Conservation (phyloP, 345 rosid species). For the Noccaea bulbosa region DNA sequence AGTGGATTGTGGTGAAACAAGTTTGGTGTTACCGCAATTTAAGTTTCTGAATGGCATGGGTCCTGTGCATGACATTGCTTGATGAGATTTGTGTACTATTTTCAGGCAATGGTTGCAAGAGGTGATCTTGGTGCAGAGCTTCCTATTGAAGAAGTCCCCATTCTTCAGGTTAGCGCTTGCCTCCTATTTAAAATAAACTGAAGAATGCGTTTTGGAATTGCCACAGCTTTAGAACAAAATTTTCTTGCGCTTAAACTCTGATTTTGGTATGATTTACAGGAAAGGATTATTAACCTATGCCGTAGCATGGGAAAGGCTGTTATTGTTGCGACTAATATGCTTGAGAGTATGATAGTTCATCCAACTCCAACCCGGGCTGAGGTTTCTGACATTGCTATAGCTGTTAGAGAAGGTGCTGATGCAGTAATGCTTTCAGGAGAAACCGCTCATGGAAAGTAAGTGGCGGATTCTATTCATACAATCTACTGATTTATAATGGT, state of each 20-base stretch:
- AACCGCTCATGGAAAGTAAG: slow-evolving; percentile 99
- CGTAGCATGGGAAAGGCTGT: slow-evolving; percentile 99
- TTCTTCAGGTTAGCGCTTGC: slow-evolving; percentile 72
- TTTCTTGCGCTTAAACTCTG: slow-evolving; percentile 19
- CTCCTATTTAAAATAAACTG: slow-evolving; percentile 26
- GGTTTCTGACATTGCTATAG: slow-evolving; percentile 98
- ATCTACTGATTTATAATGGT: background rate
- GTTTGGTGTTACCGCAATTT: background rate
- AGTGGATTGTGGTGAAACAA: background rate
- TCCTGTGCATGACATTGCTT: slow-evolving; percentile 19
- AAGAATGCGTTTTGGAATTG: slow-evolving; percentile 19
- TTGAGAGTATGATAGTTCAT: slow-evolving; percentile 99
- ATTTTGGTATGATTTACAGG: slow-evolving; percentile 53
- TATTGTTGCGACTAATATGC: slow-evolving; percentile 98
- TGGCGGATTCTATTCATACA: slow-evolving; percentile 3
- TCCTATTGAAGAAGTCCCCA: slow-evolving; percentile 98
- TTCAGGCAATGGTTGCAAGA: slow-evolving; percentile 99
- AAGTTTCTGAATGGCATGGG: background rate
- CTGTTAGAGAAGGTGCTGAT: slow-evolving; percentile 98
- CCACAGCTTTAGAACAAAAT: slow-evolving; percentile 10
- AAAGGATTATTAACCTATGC: slow-evolving; percentile 82
- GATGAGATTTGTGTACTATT: slow-evolving; percentile 24
- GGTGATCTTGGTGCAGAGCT: slow-evolving; percentile 99
- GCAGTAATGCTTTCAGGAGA: slow-evolving; percentile 99
- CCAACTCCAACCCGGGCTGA: slow-evolving; percentile 98